A percentile compares a stretch with the other conserved stretches of the same genome.
These are phyloP conservation scores for Epithele typhae DNA, from an alignment of 768 basidiomycete species.

Conservation along the genomic window DNA sequence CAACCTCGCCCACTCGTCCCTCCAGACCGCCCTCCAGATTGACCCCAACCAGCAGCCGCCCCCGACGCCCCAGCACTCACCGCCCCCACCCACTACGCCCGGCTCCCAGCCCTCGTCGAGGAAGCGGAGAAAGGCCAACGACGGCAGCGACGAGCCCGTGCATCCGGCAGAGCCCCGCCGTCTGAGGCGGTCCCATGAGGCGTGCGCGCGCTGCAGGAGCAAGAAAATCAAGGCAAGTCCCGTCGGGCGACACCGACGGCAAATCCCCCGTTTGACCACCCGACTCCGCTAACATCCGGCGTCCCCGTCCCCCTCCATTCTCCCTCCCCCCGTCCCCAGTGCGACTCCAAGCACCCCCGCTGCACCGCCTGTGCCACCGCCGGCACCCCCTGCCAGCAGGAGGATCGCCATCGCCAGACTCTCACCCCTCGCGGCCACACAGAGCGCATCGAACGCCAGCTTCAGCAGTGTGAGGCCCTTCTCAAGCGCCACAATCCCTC, in stretches of 20 bases:
- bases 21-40: slow-evolving; percentile 66
- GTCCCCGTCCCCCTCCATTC: slow-evolving; percentile 23
- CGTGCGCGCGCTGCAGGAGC: slow-evolving; percentile 89
- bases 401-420: slow-evolving; percentile 84
- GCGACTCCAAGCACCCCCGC: slow-evolving; percentile 86
- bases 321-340: slow-evolving; percentile 40
- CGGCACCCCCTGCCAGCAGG: slow-evolving; percentile 77
- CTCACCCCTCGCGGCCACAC: slow-evolving; percentile 82
- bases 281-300: slow-evolving; percentile 23
- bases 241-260: slow-evolving; percentile 69
- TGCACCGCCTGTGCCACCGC: slow-evolving; percentile 84
- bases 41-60: slow-evolving; percentile 56
- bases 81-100: slow-evolving; percentile 32
- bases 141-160: slow-evolving; percentile 48
- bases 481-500: slow-evolving; percentile 69
- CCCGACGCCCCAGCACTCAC: slow-evolving; percentile 33
- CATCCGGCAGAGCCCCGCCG: slow-evolving; percentile 70
- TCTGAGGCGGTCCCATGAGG: slow-evolving; percentile 85
- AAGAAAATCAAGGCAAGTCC: slow-evolving; percentile 86
- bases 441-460: slow-evolving; percentile 76
- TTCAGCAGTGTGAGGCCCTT: slow-evolving; percentile 73
- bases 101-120: slow-evolving; percentile 21
- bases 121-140: slow-evolving; percentile 59
- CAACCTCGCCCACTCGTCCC: slow-evolving; percentile 40
- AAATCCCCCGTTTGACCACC: slow-evolving; percentile 61